Base-by-base conservation (phyloP, 129 eudicot species). In the Deinandra increscens region DNA sequence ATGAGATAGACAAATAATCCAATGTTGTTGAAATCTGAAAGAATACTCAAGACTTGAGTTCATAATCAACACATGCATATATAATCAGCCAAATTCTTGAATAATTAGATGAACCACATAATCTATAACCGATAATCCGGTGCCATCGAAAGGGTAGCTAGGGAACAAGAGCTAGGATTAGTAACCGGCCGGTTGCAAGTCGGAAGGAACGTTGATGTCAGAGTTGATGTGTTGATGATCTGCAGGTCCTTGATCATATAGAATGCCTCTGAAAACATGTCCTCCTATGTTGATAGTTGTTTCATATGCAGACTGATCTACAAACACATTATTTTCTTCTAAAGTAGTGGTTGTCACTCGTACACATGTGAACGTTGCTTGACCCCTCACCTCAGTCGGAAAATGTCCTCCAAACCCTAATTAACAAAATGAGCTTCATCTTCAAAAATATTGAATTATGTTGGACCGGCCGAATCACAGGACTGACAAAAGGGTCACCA, bases 251-350 rank as follows among this genome's bases (percentile, higher is more conserved):
- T 86, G 94, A 74, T 91, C 97, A 72, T 91, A 88, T 31, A 91
- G 69, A 45, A 86, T 79, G 4, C 97, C 97, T 36, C 79, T 86
- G 81, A 91, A 91, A 10, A 74, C 15, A 81, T 72, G 97, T 0
- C 97, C 97, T 70, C 79, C 85, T 20, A 91, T 82, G 71, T 70
- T 84, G 71, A 91, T 88, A 12, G 89, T 73, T 53, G 97, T 84
- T 71, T 91, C 94, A 60, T 84, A 88, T 34, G 94, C 96, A 72
- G 80, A 86, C 53, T 86, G 85, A 75, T 86, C 94, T 58, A 75
- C 29, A 49, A n/a, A 80, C 73, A 69, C 81, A 80, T 82, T 82
- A 80, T 82, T 82, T 70, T 84, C 87, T 51, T 81, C 73, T 4
- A 81, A 60, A 14, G 44, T 71, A 69, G 91, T 75, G 72, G 91